These are phyloP conservation scores for Fusarium brachygibbosum DNA, from an alignment of 2,329 filamentous ascomycete species.

Conservation along the genomic window DNA sequence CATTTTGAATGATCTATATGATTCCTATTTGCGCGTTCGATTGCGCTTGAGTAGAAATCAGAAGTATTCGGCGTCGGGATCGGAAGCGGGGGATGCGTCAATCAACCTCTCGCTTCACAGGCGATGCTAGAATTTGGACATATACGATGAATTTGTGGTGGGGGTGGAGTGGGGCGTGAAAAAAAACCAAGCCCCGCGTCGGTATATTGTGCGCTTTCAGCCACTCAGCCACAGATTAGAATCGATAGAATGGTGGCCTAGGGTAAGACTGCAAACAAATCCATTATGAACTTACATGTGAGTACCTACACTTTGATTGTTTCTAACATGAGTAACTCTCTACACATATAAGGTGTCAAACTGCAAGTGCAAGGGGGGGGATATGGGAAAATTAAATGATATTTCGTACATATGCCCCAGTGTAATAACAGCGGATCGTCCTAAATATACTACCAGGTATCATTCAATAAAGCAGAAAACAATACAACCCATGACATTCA, in stretches of 20 bases:
- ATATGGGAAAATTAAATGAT: background rate
- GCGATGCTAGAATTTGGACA: constrained; percentile 54
- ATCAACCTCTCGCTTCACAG: constrained; percentile 40
- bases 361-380: too few relatives aligned
- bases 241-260: background rate
- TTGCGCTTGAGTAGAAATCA: constrained; percentile 27
- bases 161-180: constrained; percentile 54
- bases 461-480: background rate
- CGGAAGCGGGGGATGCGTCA: constrained; percentile 45
- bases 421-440: background rate
- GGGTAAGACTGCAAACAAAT: constrained; percentile 13
- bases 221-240: constrained; percentile 42
- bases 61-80: constrained; percentile 30
- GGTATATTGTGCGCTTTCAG: constrained; percentile 44
- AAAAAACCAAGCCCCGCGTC: constrained; percentile 53
- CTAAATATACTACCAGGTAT: background rate
- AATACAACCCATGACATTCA: background rate
- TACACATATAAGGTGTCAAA: too few relatives aligned
- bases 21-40: constrained; percentile 29
- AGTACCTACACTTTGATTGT: background rate
- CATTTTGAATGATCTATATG: constrained; percentile 53
- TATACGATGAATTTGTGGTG: constrained; percentile 59
- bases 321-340: too few relatives aligned
- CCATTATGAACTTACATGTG: background rate
- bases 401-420: background rate